Conservation (phyloP, 1,284 basidiomycete genomes). For the Leccinum proliferum region DNA sequence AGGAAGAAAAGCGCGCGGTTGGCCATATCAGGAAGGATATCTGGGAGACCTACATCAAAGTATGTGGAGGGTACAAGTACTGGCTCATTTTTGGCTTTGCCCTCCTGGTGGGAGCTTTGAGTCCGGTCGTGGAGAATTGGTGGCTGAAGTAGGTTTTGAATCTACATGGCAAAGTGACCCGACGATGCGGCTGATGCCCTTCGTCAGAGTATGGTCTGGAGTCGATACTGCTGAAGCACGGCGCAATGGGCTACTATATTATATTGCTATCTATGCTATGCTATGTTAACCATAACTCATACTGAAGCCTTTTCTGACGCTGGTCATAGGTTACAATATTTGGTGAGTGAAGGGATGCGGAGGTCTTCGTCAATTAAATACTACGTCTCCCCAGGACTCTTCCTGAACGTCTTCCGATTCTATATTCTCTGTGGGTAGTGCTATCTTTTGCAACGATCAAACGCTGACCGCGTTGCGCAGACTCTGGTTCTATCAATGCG, state of each 20-base stretch:
- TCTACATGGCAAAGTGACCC: neutral
- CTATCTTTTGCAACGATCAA: neutral
- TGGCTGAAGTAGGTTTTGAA: conserved; percentile 62
- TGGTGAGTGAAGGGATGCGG: conserved; percentile 24
- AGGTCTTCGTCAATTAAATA: conserved; percentile 6
- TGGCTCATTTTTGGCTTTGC: conserved; percentile 67
- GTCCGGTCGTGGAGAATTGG: conserved; percentile 77
- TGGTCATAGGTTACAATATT: conserved; percentile 34
- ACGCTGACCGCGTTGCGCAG: conserved; percentile 28
- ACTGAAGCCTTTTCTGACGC: conserved; percentile 7
- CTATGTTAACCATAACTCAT: conserved; percentile 31
- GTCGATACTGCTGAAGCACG: conserved; percentile 33
- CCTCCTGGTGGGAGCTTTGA: conserved; percentile 60
- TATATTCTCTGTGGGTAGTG: conserved; percentile 53
- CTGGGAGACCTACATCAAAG: conserved; percentile 77
- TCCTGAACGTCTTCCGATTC: conserved; percentile 62
- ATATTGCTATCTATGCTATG: conserved; percentile 72
- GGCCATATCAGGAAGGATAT: conserved; percentile 76
- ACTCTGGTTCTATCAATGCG: conserved; percentile 66
- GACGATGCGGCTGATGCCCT: conserved; percentile 9
- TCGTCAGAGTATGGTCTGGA: conserved; percentile 60
- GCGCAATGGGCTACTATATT: conserved; percentile 57
- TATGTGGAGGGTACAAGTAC: conserved; percentile 61
- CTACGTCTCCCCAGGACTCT: conserved; percentile 39
- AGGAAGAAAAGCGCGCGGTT: conserved; percentile 86